These are phyloP conservation scores for Puccinia novopanici DNA, from an alignment of 1,284 basidiomycete species.

Conservation along the genomic window DNA sequence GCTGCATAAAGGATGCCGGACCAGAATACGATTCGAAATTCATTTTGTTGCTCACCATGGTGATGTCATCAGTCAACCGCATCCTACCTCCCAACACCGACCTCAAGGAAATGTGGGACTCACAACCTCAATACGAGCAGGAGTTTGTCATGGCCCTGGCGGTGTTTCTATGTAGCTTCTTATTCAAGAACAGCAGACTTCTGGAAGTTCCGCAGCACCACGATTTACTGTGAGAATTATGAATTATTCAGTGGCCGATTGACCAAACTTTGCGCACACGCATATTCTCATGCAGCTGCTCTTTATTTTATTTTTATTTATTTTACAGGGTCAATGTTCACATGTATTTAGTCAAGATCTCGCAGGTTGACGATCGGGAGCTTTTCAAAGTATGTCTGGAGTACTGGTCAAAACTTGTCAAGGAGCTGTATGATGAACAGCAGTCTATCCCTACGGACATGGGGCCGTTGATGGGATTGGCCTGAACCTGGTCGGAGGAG, in stretches of 20 bases:
- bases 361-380: slow-evolving; percentile 96
- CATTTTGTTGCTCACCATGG: slow-evolving; percentile 94
- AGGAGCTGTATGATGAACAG: slow-evolving; percentile 97
- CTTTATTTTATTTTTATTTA: no score
- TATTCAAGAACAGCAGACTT: slow-evolving; percentile 74
- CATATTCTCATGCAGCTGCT: background rate
- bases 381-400: slow-evolving; percentile 99
- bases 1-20: slow-evolving; percentile 81
- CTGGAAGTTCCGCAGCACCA: slow-evolving; percentile 90
- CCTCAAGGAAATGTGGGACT: slow-evolving; percentile 86
- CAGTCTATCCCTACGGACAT: slow-evolving; percentile 89
- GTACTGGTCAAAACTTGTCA: slow-evolving; percentile 98
- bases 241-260: background rate
- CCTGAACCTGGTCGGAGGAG: slow-evolving; percentile 64
- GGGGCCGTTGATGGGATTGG: slow-evolving; percentile 91
- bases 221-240: slow-evolving; percentile 71
- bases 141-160: slow-evolving; percentile 96
- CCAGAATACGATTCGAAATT: slow-evolving; percentile 98
- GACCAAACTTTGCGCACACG: background rate
- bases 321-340: slow-evolving; percentile 78
- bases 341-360: slow-evolving; percentile 97
- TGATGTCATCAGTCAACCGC: slow-evolving; percentile 93
- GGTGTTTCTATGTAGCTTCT: slow-evolving; percentile 94
- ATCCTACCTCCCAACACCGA: slow-evolving; percentile 93
- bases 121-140: slow-evolving; percentile 88